Evolutionary conservation across 495 filamentous ascomycete genomes (phyloP), one percentile per base, ranked within the genome.

Genomic region (Letharia lupina): DNA sequence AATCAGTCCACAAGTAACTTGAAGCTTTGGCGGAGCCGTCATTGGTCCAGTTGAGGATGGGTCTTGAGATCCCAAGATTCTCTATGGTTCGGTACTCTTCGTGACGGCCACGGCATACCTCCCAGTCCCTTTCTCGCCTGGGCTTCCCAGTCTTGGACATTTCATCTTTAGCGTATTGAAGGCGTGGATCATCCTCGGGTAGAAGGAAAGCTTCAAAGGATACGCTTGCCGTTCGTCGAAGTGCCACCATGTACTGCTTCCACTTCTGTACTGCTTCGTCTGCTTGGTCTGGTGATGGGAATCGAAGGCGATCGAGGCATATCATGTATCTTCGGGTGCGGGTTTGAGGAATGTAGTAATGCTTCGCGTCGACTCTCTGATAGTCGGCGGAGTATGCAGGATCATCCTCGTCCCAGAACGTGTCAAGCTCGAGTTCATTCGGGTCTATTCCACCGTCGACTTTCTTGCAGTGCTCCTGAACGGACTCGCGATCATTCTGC

Each of bases 271-370:
- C 67, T 2, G 66, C 48, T 5, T 69, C 47, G 40, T 70, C 64
- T 2, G 63, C 65, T 16, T 28, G 2, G 2, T 42, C 6, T 31
- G 1, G 20, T 23, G 65, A 61, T 13, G 72, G 63, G 60, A 81
- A 75, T 1, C 71, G 65, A 0, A 67, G 15, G 11, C 70, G 73
- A 63, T 89, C 80, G 15, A 91, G 69, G 37, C 84, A 86, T 40
- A 91, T 74, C 73, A 93, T 81, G 70, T 94, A 96, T 8, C 85
- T 84, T 54, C 91, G 81, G 42, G 79, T 78, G 1, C 91, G 79
- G 8, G 91, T 96, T 47, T 96, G 91, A 0, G 91, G 91, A 4
- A 95, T 76, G 59, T 91, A 92, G 71, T 82, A 93, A 0, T 89
- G 70, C 71, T 93, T 94, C 3, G 86, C 87, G 69, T 96, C 90